Base-by-base conservation (phyloP, 1,284 basidiomycete species). In the Fomitiporia mediterranea region DNA sequence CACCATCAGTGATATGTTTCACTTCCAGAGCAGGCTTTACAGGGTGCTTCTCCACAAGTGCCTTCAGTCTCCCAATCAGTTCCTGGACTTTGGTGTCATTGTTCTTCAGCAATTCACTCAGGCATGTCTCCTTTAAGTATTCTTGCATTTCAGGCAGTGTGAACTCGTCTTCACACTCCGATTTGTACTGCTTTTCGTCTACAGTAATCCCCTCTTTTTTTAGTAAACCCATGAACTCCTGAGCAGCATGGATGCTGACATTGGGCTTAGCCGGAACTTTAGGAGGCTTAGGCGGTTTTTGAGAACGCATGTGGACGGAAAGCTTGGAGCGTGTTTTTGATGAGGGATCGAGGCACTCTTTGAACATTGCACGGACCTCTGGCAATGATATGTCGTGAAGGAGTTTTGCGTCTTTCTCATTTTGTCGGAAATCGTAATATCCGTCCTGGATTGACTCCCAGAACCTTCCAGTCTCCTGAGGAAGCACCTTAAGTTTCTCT, bases 341-440 rank as follows among this genome's bases (percentile, higher is more conserved):
- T 0, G 79, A 80, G 1, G 86, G 86, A 68, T 94, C 85, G 43
- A 93, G 80, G 55, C 80, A 77, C 23, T 74, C 72, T 59, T 81
- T 73, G 78, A 92, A 94, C 50, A 98, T 71, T 4, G 78, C 68
- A n/a, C 92, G 61, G 32, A 98, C 77, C 25, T 98, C 90, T 6
- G 82, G 71, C 71, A 93, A 93, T 6, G 81, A 87, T 54, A 94
- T 74, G 17, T 69, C 72, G 51, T 78, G 69, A 53, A 95, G 70
- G 11, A 82, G 67, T 28, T 78, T 76, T 3, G 88, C 84, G 62
- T 96, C 91, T 11, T 78, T 77, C 61, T 83, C 75, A 47, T 80
- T 92, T 77, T n/a, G 89, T 48, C 79, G 71, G 73, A 94, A 94
- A 70, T 93, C 90, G 64, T 82, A 82, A 64, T 87, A 89, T 9